Percentiles rank a stretch among this genome's conserved stretches.
These are phyloP conservation scores for Mycena crocata DNA, from an alignment of 768 basidiomycete genomes.

Conservation along the genomic window DNA sequence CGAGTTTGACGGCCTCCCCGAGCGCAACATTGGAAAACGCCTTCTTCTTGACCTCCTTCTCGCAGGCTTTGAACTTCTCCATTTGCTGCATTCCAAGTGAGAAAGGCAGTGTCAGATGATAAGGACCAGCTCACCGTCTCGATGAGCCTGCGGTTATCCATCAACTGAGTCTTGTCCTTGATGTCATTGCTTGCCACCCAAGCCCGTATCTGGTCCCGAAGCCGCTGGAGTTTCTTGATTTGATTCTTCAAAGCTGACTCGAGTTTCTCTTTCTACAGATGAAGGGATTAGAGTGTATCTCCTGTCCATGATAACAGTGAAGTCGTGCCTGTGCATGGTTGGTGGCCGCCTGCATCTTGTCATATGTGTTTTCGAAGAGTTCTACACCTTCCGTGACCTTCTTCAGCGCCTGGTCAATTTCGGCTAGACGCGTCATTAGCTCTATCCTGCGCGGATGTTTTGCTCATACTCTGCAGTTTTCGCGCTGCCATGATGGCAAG, in stretches of 20 bases:
- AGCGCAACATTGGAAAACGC: constrained; percentile 99
- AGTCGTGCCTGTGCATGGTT: constrained; percentile 64
- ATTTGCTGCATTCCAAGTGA: constrained; percentile 80
- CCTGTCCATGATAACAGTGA: not conserved
- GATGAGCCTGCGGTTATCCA: constrained; percentile 95
- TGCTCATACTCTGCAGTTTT: constrained; percentile 83
- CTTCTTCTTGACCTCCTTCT: constrained; percentile 99
- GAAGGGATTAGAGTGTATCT: too few relatives aligned
- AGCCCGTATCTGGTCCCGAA: constrained; percentile 99
- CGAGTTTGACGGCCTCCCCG: constrained; percentile 93
- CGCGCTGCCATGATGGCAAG: constrained; percentile 79
- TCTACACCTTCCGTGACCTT: constrained; percentile 96
- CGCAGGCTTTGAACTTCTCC: constrained; percentile 99
- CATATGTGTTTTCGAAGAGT: constrained; percentile 94
- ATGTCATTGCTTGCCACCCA: constrained; percentile 99
- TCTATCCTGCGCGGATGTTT: not conserved
- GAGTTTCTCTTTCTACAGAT: constrained; percentile 30
- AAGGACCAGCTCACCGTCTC: constrained; percentile 83
- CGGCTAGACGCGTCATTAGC: constrained; percentile 52
- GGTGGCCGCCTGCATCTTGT: constrained; percentile 96
- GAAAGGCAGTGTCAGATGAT: too few relatives aligned
- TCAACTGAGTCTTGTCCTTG: constrained; percentile 93
- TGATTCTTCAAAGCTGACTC: constrained; percentile 64
- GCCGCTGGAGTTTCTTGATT: constrained; percentile 97
- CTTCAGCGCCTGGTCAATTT: constrained; percentile 98